phyloP scores from a whole-genome alignment of 495 filamentous ascomycete genomes.

The Annulohypoxylon bovei region DNA sequence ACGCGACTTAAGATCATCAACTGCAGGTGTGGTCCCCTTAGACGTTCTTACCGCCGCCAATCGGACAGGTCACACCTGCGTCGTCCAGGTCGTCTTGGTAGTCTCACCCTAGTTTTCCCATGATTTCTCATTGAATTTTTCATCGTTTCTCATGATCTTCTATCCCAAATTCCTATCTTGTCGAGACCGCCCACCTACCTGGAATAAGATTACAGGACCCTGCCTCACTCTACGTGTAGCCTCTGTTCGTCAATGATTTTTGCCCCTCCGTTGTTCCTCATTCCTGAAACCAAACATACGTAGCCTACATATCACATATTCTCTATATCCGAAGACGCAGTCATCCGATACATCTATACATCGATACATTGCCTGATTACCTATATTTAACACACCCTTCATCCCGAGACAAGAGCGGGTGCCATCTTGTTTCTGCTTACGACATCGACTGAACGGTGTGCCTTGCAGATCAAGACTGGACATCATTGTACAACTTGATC shows the following conservation, averaged over 20 bases:
- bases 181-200: constrained; percentile 30
- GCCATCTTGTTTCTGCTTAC: constrained; percentile 8
- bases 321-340: constrained; percentile 16
- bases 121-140: constrained; percentile 1
- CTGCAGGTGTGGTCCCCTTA: constrained; percentile 29
- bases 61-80: constrained; percentile 39
- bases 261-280: constrained; percentile 32
- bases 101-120: constrained; percentile 16
- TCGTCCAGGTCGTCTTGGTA: constrained; percentile 18
- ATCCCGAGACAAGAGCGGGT: constrained; percentile 20
- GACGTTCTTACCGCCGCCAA: constrained; percentile 32
- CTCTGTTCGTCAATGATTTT: constrained; percentile 32
- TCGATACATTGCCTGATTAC: background rate
- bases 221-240: constrained; percentile 33
- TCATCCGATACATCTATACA: constrained; percentile 14
- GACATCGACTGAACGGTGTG: constrained; percentile 9
- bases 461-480: constrained; percentile 12
- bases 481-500: constrained; percentile 19
- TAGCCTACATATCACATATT: constrained; percentile 9
- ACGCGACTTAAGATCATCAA: constrained; percentile 43
- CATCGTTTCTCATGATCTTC: constrained; percentile 1
- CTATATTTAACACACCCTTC: constrained; percentile 30
- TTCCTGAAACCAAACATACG: constrained; percentile 25
- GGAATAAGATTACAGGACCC: constrained; percentile 27
- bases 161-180: constrained; percentile 16